A percentile compares a stretch with the other conserved stretches of the same genome.
Evolutionary conservation across 192 early-diverging fungal genomes (phyloP).

Genomic region (Chytriomyces hyalinus): DNA sequence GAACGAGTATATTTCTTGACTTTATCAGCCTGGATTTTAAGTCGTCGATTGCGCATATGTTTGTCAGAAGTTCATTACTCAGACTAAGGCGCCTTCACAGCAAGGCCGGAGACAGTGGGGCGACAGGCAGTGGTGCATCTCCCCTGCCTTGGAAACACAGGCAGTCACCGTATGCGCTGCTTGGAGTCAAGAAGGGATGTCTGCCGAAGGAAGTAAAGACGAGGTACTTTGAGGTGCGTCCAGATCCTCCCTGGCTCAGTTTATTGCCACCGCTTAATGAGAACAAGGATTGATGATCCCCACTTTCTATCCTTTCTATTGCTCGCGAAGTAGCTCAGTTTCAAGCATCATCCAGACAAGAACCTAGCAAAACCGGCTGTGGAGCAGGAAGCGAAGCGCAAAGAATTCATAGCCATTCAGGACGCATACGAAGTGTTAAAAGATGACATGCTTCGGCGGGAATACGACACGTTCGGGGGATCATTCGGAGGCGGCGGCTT

Average conservation of each 20-base stretch:
- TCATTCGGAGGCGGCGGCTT: neutral
- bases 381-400: neutral
- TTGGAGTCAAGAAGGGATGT: neutral
- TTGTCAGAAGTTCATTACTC: too few species aligned
- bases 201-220: conserved; percentile 4
- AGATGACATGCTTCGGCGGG: conserved; percentile 1
- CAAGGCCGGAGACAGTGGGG: too few species aligned
- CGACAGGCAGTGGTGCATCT: neutral
- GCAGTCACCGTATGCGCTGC: conserved; percentile 6
- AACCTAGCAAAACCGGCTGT: neutral
- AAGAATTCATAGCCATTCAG: conserved; percentile 10
- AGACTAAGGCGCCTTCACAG: too few species aligned
- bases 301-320: neutral
- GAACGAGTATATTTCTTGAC: too few species aligned
- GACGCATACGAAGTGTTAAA: conserved; percentile 15
- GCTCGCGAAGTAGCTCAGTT: conserved; percentile 1
- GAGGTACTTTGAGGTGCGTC: conserved; percentile 16
- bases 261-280: neutral
- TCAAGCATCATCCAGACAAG: conserved; percentile 17
- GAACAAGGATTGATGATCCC: neutral
- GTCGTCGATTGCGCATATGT: too few species aligned
- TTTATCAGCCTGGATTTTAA: too few species aligned
- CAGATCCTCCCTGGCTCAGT: neutral
- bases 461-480: conserved; percentile 4
- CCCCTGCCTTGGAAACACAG: conserved; percentile 20